These are phyloP conservation scores for Cicer pinnatifidum DNA, from an alignment of 306 rosid species.

Conservation along the genomic window DNA sequence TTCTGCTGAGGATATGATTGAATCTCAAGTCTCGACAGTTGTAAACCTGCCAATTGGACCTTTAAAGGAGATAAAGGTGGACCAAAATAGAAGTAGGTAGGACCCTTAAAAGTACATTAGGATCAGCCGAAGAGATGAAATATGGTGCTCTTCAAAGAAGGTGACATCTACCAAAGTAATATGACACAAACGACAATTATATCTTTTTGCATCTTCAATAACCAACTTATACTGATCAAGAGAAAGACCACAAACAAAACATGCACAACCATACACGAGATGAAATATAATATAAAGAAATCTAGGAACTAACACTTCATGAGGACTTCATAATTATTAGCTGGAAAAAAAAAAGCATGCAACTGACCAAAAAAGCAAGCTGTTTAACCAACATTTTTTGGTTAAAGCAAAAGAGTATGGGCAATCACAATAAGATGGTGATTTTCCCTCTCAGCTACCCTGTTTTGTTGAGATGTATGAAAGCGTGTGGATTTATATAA, in stretches of 20 bases:
- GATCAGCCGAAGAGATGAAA: background rate
- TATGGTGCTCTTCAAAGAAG: background rate
- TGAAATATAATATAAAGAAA: too few relatives aligned
- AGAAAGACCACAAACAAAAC: background rate
- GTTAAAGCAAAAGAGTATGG: background rate
- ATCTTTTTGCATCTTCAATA: too few relatives aligned
- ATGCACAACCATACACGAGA: background rate
- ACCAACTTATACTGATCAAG: background rate
- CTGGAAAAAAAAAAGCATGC: background rate
- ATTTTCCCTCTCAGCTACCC: background rate
- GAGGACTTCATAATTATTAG: background rate
- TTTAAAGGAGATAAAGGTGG: background rate
- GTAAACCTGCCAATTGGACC: background rate
- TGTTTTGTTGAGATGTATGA: background rate
- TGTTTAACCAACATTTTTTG: background rate
- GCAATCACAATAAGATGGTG: background rate
- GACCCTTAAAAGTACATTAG: background rate
- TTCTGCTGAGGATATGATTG: background rate
- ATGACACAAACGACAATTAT: too few relatives aligned
- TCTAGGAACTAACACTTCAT: background rate
- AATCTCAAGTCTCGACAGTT: background rate
- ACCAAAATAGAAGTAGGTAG: background rate
- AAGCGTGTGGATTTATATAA: background rate
- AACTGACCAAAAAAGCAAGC: background rate
- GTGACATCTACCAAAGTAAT: background rate